Percentiles rank a stretch among this genome's conserved stretches.
These are phyloP conservation scores for Penicillium aurantiogriseum DNA, from an alignment of 2,329 filamentous ascomycete species.

Conservation along the genomic window DNA sequence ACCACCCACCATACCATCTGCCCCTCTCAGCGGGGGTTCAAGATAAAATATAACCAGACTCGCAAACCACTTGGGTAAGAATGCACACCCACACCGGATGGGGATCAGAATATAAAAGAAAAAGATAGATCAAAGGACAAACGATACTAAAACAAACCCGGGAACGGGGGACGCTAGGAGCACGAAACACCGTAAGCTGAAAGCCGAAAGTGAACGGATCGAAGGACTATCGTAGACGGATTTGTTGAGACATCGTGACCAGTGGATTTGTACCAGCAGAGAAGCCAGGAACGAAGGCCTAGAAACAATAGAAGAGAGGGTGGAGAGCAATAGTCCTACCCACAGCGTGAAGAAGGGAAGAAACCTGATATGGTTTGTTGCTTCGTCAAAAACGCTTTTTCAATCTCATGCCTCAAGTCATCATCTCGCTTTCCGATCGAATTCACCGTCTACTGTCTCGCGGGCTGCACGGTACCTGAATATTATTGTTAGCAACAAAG, in stretches of 20 bases:
- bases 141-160: slow-evolving; percentile 17
- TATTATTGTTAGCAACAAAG: slow-evolving; percentile 44
- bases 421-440: slow-evolving; percentile 13
- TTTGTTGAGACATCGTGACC: slow-evolving; percentile 3
- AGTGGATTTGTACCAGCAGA: slow-evolving; percentile 9
- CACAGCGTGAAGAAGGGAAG: slow-evolving; percentile 3
- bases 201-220: slow-evolving; percentile 8
- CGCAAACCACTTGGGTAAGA: slow-evolving; percentile 26
- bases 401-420: slow-evolving; percentile 1
- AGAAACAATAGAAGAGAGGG: slow-evolving; percentile 5
- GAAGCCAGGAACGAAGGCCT: background rate
- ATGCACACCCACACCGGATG: slow-evolving; percentile 27
- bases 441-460: slow-evolving; percentile 58
- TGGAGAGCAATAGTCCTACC: slow-evolving; percentile 15
- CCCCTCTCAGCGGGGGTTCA: slow-evolving; percentile 34
- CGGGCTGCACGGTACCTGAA: slow-evolving; percentile 56
- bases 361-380: background rate
- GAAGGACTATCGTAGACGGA: slow-evolving; percentile 2
- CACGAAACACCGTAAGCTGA: slow-evolving; percentile 12
- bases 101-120: slow-evolving; percentile 17
- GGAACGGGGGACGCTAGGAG: slow-evolving; percentile 12
- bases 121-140: slow-evolving; percentile 18
- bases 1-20: slow-evolving; percentile 37
- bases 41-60: slow-evolving; percentile 31
- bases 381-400: slow-evolving; percentile 6